Evolutionary conservation across 345 rosid species (phyloP).

Genomic region (Dimocarpus longan): DNA sequence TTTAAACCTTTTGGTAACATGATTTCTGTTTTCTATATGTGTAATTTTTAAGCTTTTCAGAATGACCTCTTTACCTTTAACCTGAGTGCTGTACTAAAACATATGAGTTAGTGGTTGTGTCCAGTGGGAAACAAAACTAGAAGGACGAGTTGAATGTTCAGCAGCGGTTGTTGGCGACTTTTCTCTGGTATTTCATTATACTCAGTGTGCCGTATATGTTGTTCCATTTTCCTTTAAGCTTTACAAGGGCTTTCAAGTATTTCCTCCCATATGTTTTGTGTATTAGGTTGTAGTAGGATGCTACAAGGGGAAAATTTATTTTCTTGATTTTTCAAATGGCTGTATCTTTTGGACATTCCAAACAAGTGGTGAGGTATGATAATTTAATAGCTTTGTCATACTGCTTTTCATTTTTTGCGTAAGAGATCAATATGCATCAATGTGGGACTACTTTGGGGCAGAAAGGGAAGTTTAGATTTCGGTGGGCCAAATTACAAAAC

Average conservation of each 20-base stretch:
- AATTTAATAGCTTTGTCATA: constrained; percentile 10
- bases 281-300: constrained; percentile 89
- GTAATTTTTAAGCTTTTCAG: constrained; percentile 1
- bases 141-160: constrained; percentile 87
- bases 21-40: neutral
- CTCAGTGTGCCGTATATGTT: constrained; percentile 18
- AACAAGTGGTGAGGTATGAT: constrained; percentile 79
- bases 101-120: constrained; percentile 65
- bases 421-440: constrained; percentile 8
- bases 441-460: neutral
- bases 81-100: constrained; percentile 4
- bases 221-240: constrained; percentile 20
- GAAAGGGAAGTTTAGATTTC: too few species aligned
- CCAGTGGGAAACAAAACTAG: constrained; percentile 71
- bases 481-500: too few species aligned
- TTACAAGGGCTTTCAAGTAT: constrained; percentile 18
- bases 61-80: constrained; percentile 11
- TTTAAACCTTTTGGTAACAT: neutral
- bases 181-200: constrained; percentile 63
- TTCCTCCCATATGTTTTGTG: constrained; percentile 10
- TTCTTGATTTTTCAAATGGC: constrained; percentile 73
- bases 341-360: constrained; percentile 77
- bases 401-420: constrained; percentile 13
- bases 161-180: constrained; percentile 75
- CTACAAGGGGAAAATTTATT: constrained; percentile 80